Percentiles rank a stretch among this genome's conserved stretches.
Evolutionary conservation across 371 early-diverging fungal species (phyloP).

Genomic region (Parasitella parasitica): DNA sequence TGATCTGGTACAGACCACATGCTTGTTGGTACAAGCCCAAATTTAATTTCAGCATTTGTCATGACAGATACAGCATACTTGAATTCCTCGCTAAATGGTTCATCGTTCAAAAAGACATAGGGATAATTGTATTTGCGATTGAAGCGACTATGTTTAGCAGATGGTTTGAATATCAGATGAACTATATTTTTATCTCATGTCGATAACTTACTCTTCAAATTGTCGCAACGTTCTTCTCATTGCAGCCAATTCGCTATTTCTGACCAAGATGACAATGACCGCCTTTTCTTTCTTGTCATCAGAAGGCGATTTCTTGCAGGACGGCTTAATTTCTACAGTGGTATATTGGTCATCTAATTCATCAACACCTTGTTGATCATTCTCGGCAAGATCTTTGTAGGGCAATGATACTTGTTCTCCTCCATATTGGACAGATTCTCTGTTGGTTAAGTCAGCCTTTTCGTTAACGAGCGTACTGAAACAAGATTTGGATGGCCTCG

Average conservation of each 20-base stretch:
- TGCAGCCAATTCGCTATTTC: constrained; percentile 75
- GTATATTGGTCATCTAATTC: neutral
- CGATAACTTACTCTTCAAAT: constrained; percentile 67
- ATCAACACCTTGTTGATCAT: neutral
- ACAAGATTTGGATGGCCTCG: constrained; percentile 6
- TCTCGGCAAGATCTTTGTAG: neutral
- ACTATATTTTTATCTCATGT: neutral
- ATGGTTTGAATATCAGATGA: neutral
- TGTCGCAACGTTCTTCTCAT: constrained; percentile 72
- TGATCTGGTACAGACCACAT: constrained; percentile 73
- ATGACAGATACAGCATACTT: constrained; percentile 56
- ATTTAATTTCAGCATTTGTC: constrained; percentile 61
- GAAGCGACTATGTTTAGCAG: constrained; percentile 55
- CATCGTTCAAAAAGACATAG: constrained; percentile 88
- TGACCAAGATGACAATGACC: constrained; percentile 60
- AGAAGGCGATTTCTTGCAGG: neutral
- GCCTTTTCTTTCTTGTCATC: constrained; percentile 29
- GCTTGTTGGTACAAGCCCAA: constrained; percentile 64
- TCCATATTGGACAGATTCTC: neutral
- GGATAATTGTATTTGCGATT: constrained; percentile 86
- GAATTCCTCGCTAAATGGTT: constrained; percentile 76
- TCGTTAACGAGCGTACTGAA: neutral
- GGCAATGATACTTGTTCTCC: constrained; percentile 1
- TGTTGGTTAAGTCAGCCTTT: constrained; percentile 5
- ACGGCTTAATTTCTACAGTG: neutral